phyloP scores from a whole-genome alignment of 2,329 filamentous ascomycete genomes.

The Aspergillus quadrilineatus region DNA sequence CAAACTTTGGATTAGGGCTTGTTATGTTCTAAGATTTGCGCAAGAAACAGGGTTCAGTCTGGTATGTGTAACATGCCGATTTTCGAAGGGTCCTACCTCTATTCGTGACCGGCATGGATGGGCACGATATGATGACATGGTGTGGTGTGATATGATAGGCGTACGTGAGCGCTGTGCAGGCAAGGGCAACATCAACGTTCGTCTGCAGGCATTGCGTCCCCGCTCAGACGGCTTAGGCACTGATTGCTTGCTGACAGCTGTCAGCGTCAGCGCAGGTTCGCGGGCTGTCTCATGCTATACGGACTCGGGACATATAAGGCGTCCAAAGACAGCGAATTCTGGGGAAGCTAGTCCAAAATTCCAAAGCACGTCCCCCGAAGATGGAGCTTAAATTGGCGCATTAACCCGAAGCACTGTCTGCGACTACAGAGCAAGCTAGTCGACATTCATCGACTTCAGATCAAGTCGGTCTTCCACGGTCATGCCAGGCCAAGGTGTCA shows the following conservation, averaged over 20 bases:
- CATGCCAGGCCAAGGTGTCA: not conserved
- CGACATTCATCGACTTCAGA: not conserved
- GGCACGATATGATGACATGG: not conserved
- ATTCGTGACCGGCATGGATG: not conserved
- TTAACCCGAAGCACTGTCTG: not conserved
- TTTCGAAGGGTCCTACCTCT: not conserved
- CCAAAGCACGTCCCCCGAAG: not conserved
- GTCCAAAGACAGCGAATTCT: not conserved
- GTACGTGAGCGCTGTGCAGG: not conserved
- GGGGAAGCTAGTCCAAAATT: not conserved
- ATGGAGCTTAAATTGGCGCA: not conserved
- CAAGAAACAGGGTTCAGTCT: not conserved
- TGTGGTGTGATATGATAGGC: not conserved
- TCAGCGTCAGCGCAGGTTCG: not conserved
- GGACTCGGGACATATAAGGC: not conserved
- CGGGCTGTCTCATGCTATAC: not conserved
- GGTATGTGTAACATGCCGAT: constrained; percentile 11
- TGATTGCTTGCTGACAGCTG: not conserved
- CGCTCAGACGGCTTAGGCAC: not conserved
- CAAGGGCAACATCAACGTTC: not conserved
- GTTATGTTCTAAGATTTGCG: not conserved
- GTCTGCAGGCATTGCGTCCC: not conserved
- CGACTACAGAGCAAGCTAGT: not conserved
- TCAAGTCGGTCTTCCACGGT: not conserved
- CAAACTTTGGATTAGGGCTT: not conserved